Conservation (phyloP, 2,329 filamentous ascomycete species). For the Penicillium sp. region DNA sequence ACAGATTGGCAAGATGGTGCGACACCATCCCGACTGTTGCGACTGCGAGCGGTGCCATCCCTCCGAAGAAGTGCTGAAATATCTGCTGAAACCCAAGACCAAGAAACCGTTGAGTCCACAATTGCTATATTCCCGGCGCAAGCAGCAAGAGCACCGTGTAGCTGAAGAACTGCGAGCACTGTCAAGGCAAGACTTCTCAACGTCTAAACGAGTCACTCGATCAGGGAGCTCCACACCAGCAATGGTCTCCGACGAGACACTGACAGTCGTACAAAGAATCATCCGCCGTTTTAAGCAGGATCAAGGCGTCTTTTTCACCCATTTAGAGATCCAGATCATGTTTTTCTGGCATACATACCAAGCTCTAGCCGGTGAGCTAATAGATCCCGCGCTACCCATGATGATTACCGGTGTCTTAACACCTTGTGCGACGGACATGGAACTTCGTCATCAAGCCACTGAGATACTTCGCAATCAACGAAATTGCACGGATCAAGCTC, state of each 20-base stretch:
- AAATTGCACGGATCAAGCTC: not conserved
- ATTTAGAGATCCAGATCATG: constrained; percentile 2
- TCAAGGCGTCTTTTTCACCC: not conserved
- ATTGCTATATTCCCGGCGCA: not conserved
- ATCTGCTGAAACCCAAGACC: not conserved
- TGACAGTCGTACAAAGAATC: not conserved
- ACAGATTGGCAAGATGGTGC: not conserved
- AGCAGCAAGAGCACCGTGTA: not conserved
- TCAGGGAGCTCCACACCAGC: not conserved
- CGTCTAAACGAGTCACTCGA: not conserved
- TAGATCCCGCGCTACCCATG: not conserved
- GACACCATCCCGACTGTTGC: not conserved
- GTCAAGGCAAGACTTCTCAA: not conserved
- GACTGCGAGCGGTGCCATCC: constrained; percentile 7
- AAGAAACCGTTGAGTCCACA: not conserved
- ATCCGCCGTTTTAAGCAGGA: not conserved
- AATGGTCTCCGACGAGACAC: not conserved
- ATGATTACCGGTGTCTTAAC: not conserved
- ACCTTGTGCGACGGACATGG: not conserved
- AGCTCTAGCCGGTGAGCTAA: not conserved
- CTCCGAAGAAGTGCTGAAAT: not conserved
- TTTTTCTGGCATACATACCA: constrained; percentile 2
- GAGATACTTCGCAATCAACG: not conserved
- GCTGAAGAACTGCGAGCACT: not conserved
- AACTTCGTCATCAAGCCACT: not conserved